Evolutionary conservation across 2,329 filamentous ascomycete species (phyloP), one percentile per base, ranked within the genome.

Genomic region (Exophiala sp.): DNA sequence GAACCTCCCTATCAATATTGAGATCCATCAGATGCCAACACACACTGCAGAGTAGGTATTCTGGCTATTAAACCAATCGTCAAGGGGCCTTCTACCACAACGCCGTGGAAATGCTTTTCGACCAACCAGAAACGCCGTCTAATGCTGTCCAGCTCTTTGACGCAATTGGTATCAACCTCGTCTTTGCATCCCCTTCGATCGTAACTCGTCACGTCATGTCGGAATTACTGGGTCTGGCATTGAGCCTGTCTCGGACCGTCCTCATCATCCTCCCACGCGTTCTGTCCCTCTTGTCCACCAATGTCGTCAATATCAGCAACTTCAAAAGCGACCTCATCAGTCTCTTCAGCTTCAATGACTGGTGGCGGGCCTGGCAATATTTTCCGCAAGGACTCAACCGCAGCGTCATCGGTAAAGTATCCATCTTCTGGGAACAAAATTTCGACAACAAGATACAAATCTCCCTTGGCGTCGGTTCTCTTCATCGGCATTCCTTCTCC

Each of bases 401-500:
- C 80, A 5, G 47, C 54, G n/a, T 89, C 83, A 52, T 88, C 81
- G 60, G 82, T 77, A 35, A 91, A 76, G 90, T 91, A 97, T 21
- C 85, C 88, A 64, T 92, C 85, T 63, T 91, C 84, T 2, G 94
- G 94, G 75, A 97, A 97, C 50, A 89, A 82, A 59, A 99, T 81
- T 65, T 94, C 86, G 60, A 96, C 86, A 35, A 88, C 76, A 39
- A 99, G 78, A 72, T 92, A 99, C 14, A 99, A 76, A 66, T 97
- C 91, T 40, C 94, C 94, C 68, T 84, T 90, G 3, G 75, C 67
- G 36, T 99, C 94, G 59, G 86, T 89, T 53, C 86, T 85, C 79
- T 96, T 96, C 63, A 86, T 72, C 1, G 94, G 94, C 94, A 99
- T 99, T 56, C 94, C 94, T 75, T 99, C 94, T 21, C 90, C 91